Percentiles rank a stretch among this genome's conserved stretches.
Conservation (phyloP, 371 early-diverging fungal species). For the Mucor circinelloides region DNA sequence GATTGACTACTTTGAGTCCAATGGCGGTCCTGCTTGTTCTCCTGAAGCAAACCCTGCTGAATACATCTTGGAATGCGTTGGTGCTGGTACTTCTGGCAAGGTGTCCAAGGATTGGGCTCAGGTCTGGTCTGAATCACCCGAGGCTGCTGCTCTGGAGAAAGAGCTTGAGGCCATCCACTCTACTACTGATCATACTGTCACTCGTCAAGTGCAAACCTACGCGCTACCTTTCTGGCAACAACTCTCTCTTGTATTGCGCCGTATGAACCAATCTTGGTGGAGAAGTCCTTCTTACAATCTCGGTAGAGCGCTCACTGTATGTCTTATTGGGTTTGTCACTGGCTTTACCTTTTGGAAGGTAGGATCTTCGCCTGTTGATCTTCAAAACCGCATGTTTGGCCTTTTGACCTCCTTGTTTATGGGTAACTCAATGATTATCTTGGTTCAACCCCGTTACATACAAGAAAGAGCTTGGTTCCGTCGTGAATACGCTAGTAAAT, state of each 20-base stretch:
- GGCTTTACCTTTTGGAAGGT: slow-evolving; percentile 78
- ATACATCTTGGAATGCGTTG: slow-evolving; percentile 68
- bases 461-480: slow-evolving; percentile 71
- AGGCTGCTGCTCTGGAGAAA: slow-evolving; percentile 38
- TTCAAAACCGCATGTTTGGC: slow-evolving; percentile 73
- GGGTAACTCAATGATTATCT: slow-evolving; percentile 67
- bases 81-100: slow-evolving; percentile 60
- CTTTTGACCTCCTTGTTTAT: slow-evolving; percentile 71
- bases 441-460: slow-evolving; percentile 76
- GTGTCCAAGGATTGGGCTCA: slow-evolving; percentile 61
- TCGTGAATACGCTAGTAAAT: slow-evolving; percentile 71
- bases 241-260: slow-evolving; percentile 56
- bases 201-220: slow-evolving; percentile 21
- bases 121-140: slow-evolving; percentile 57
- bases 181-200: slow-evolving; percentile 19
- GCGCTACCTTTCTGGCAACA: slow-evolving; percentile 40
- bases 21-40: slow-evolving; percentile 61
- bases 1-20: slow-evolving; percentile 65
- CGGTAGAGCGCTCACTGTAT: slow-evolving; percentile 56
- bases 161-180: slow-evolving; percentile 38
- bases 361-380: slow-evolving; percentile 55
- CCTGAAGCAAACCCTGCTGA: no score
- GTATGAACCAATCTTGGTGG: slow-evolving; percentile 69
- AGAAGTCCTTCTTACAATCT: slow-evolving; percentile 68
- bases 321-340: slow-evolving; percentile 61